phyloP scores from a whole-genome alignment of 2,329 filamentous ascomycete genomes.

The Beauveria caledonica region DNA sequence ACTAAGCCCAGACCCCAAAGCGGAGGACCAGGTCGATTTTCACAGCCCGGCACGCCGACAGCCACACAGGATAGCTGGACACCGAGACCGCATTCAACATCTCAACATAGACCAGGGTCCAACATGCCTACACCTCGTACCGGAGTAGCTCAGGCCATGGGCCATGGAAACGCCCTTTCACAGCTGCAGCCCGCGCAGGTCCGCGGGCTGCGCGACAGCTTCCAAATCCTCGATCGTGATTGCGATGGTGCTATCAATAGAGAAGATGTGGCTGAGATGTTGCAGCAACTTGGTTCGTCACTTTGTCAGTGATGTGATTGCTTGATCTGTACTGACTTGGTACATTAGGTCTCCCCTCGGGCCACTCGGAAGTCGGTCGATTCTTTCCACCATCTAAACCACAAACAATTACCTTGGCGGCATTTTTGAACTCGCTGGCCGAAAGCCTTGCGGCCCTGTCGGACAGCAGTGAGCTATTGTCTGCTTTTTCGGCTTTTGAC shows the following conservation, averaged over 20 bases:
- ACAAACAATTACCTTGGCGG: conserved; percentile 71
- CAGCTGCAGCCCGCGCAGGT: conserved; percentile 76
- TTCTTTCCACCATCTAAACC: conserved; percentile 73
- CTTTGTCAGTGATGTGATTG: neutral
- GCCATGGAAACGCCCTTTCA: conserved; percentile 50
- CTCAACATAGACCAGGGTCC: neutral
- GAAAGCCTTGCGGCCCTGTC: conserved; percentile 67
- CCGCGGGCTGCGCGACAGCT: conserved; percentile 81
- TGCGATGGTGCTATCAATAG: conserved; percentile 76
- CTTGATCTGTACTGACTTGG: neutral
- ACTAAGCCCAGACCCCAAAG: conserved; percentile 31
- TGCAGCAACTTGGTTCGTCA: conserved; percentile 65
- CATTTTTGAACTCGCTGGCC: conserved; percentile 77
- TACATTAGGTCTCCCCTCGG: conserved; percentile 61
- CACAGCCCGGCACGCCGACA: conserved; percentile 34
- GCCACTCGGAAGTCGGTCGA: conserved; percentile 58
- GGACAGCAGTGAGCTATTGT: conserved; percentile 69
- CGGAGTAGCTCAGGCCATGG: conserved; percentile 28
- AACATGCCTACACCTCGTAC: conserved; percentile 31
- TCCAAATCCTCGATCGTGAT: conserved; percentile 85
- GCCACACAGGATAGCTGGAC: conserved; percentile 30
- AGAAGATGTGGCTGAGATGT: conserved; percentile 80
- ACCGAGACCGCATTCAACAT: conserved; percentile 18
- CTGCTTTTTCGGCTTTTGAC: conserved; percentile 91
- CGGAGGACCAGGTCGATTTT: conserved; percentile 23